A percentile compares a stretch with the other conserved stretches of the same genome.
Evolutionary conservation across 768 basidiomycete genomes (phyloP).

Genomic region (Rhodotorula graminis): DNA sequence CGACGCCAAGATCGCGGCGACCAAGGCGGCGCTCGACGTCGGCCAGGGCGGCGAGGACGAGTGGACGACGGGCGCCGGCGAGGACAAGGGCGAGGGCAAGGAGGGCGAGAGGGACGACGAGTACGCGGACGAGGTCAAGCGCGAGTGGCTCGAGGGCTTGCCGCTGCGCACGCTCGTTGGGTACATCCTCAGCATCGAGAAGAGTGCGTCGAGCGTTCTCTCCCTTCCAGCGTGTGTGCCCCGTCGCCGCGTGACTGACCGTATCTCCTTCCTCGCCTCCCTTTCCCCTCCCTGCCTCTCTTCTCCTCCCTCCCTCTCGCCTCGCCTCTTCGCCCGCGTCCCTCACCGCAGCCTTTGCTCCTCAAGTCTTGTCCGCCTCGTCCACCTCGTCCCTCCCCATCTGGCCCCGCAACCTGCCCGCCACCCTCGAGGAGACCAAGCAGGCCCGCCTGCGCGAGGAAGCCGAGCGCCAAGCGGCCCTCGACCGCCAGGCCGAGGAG

Average conservation of each 20-base stretch:
- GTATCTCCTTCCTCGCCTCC: no score
- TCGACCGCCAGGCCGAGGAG: slow-evolving; percentile 29
- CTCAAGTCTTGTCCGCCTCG: background rate
- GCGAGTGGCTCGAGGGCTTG: slow-evolving; percentile 19
- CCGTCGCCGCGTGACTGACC: background rate
- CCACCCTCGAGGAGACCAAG: background rate
- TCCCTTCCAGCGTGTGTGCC: background rate
- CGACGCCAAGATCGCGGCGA: slow-evolving; percentile 20
- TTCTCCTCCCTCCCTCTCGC: background rate
- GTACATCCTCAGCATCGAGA: slow-evolving; percentile 25
- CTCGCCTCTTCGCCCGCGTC: background rate
- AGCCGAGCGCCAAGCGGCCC: slow-evolving; percentile 11
- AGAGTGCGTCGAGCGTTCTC: slow-evolving; percentile 9
- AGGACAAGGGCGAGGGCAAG: background rate
- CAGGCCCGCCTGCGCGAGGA: slow-evolving; percentile 4
- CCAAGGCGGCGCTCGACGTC: slow-evolving; percentile 5
- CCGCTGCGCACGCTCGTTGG: slow-evolving; percentile 18
- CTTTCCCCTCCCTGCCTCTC: no score
- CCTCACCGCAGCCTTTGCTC: slow-evolving; percentile 3
- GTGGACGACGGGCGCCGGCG: slow-evolving; percentile 22
- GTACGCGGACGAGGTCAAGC: background rate
- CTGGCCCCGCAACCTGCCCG: slow-evolving; percentile 21
- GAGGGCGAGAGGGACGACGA: background rate
- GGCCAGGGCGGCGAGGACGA: no score
- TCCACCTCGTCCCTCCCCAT: slow-evolving; percentile 18